Conservation (phyloP, 2,329 filamentous ascomycete genomes). For the Claviceps monticola region DNA sequence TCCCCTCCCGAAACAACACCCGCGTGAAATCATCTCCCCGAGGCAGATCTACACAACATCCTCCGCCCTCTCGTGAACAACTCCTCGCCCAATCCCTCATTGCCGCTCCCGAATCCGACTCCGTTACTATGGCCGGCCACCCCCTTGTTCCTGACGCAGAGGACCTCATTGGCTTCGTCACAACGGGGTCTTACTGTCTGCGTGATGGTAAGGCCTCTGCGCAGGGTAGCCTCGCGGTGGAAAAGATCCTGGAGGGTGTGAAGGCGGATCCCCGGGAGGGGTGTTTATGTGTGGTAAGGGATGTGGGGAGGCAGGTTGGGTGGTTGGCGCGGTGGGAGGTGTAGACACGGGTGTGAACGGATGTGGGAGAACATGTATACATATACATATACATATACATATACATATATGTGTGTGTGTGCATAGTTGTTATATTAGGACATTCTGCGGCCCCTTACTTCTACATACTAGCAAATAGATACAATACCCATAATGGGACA, state of each 20-base stretch:
- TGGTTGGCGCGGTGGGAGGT: slow-evolving; percentile 70
- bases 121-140: slow-evolving; percentile 36
- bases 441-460: not conserved
- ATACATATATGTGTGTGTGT: not conserved
- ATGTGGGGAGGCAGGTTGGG: slow-evolving; percentile 65
- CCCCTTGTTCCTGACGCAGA: slow-evolving; percentile 57
- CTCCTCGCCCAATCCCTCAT: slow-evolving; percentile 35
- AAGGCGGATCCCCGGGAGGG: slow-evolving; percentile 26
- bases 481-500: not conserved
- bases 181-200: slow-evolving; percentile 71
- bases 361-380: not conserved
- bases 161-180: slow-evolving; percentile 83
- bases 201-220: slow-evolving; percentile 61
- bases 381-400: not conserved
- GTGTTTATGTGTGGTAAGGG: slow-evolving; percentile 63
- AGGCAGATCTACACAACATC: not conserved
- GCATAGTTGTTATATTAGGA: too few species aligned
- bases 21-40: not conserved
- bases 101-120: slow-evolving; percentile 20
- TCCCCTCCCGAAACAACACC: slow-evolving; percentile 18
- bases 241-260: slow-evolving; percentile 33
- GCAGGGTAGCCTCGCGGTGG: slow-evolving; percentile 55
- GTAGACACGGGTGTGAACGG: slow-evolving; percentile 22
- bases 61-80: slow-evolving; percentile 13
- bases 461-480: too few species aligned